phyloP scores from a whole-genome alignment of 805 yeast genomes.

The Kazachstania africana region DNA sequence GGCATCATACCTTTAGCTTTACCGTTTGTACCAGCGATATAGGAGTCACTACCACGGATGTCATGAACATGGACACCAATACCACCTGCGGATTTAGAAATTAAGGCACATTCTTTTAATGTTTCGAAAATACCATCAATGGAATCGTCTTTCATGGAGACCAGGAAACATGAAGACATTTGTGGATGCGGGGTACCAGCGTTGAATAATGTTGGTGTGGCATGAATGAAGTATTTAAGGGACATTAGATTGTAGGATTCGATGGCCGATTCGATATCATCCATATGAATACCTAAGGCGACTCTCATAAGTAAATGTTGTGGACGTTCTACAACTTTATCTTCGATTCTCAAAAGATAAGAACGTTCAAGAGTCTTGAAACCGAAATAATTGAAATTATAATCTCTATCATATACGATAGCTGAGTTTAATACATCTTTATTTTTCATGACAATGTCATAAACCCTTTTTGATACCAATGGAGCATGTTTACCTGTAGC shows the following conservation, averaged over 20 bases:
- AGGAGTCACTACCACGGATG: conserved; percentile 72
- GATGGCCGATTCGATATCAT: conserved; percentile 45
- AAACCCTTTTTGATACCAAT: conserved; percentile 53
- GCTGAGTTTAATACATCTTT: conserved; percentile 56
- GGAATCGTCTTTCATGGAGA: conserved; percentile 86
- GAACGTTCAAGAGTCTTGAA: conserved; percentile 80
- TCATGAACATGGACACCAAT: conserved; percentile 81
- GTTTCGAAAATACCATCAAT: conserved; percentile 90
- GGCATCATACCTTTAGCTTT: conserved; percentile 85
- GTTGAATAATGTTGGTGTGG: conserved; percentile 87
- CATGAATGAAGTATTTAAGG: conserved; percentile 74
- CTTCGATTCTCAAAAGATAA: conserved; percentile 53
- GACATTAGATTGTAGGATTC: conserved; percentile 87
- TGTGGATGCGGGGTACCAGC: conserved; percentile 78
- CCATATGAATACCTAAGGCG: conserved; percentile 76
- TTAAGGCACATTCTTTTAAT: conserved; percentile 73
- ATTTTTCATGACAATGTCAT: conserved; percentile 47
- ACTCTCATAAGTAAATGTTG: conserved; percentile 85
- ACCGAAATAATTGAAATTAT: conserved; percentile 69
- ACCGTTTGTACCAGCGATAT: conserved; percentile 85
- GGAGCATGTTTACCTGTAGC: conserved; percentile 43
- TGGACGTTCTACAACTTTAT: conserved; percentile 69
- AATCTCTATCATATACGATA: conserved; percentile 64
- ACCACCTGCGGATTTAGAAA: conserved; percentile 91
- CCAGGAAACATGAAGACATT: conserved; percentile 84